Evolutionary conservation across 768 basidiomycete genomes (phyloP), one percentile per base, ranked within the genome.

Genomic region (Termitomyces sp.): DNA sequence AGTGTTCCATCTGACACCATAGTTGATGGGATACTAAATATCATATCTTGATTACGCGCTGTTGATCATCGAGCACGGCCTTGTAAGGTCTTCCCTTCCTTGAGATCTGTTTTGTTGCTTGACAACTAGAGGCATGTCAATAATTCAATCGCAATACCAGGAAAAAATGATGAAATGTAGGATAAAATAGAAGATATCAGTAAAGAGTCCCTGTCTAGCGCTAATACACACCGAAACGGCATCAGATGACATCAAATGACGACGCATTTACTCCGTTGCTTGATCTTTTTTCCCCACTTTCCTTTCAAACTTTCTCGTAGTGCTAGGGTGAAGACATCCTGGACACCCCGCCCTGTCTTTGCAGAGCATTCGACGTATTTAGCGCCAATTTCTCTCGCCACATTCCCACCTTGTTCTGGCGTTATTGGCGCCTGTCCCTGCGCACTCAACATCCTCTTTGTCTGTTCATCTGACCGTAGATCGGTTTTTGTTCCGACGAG

Each of bases 401-500:
- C 88, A n/a, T 75, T 76, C 3, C 77, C 80, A 1, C 96, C 97
- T 66, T 94, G 92, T 61, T 90, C 88, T 3, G 88, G 70, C 1
- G 90, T 84, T 61, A 99, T 83, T 5, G 97, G 91, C 22, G 76
- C 74, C 62, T 85, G 86, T 6, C 92, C 96, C 66, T 98, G 96
- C 1, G 97, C 95, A 45, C 83, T 81, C 63, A 98, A 80, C 86
- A 94, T 90, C 24, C 89, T 81, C 55, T 86, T 76, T n/a, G 93
- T 92, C 62, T 88, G 84, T 26, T 90, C 86, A 73, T 98, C 94
- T 54, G 81, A 73, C 32, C 96, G 86, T 33, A 98, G 78, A 75
- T 99, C 96, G 26, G 81, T 92, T 76, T 99, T 98, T 9, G 94
- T 97, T 33, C 85, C 96, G 60, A 98, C 91, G 49, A 98, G 83